phyloP scores from a whole-genome alignment of 2,329 filamentous ascomycete genomes.

The Myriosclerotinia duriaeana region DNA sequence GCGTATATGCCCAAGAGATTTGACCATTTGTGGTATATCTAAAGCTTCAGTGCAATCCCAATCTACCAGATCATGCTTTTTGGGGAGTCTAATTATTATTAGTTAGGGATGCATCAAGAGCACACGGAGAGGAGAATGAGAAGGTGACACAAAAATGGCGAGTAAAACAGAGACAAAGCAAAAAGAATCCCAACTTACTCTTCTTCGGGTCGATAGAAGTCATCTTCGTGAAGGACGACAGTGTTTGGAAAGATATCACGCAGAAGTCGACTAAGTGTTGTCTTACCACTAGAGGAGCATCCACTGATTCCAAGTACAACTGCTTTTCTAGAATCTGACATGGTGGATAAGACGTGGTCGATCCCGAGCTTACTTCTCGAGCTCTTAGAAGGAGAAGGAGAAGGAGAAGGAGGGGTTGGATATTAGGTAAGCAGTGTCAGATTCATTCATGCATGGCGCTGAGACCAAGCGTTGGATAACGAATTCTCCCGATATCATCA shows the following conservation, averaged over 20 bases:
- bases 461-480: slow-evolving; percentile 4
- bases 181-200: slow-evolving; percentile 50
- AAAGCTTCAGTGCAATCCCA: slow-evolving; percentile 89
- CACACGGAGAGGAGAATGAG: background rate
- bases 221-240: slow-evolving; percentile 91
- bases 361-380: background rate
- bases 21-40: slow-evolving; percentile 65
- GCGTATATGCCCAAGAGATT: slow-evolving; percentile 69
- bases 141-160: too few species aligned
- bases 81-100: slow-evolving; percentile 50
- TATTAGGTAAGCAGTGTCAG: background rate
- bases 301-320: slow-evolving; percentile 81
- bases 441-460: background rate
- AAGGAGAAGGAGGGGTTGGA: background rate
- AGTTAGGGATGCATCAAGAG: background rate
- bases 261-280: slow-evolving; percentile 82
- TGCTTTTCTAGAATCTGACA: slow-evolving; percentile 34
- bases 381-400: background rate
- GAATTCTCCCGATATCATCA: slow-evolving; percentile 11
- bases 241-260: slow-evolving; percentile 75
- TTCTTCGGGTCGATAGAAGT: slow-evolving; percentile 84
- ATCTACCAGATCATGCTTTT: slow-evolving; percentile 66
- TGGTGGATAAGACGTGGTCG: slow-evolving; percentile 6
- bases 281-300: slow-evolving; percentile 91
- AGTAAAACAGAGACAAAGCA: background rate